Evolutionary conservation across 73 alveolate species (phyloP), one percentile per base, ranked within the genome.

Genomic region (Paramecium caudatum): DNA sequence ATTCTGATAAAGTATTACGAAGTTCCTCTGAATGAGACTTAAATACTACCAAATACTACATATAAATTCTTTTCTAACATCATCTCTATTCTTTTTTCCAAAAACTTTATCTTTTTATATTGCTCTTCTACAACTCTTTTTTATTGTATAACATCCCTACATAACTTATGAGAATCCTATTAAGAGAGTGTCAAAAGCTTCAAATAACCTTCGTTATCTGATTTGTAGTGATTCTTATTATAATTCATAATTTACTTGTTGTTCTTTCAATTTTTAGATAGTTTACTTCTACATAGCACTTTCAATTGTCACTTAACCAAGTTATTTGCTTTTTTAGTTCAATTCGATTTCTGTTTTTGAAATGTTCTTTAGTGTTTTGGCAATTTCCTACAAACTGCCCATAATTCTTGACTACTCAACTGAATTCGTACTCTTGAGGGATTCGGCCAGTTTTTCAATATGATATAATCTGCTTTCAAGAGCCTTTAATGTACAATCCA

Each of bases 1-100:
- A 74, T 74, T 43, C 88, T 74, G 69, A 36, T 8, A 74, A 45
- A 34, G 88, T 74, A 43, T 19, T 41, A 4, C 88, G 17, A 5
- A 74, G 15, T 27, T 74, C 69, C 16, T 74, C 88, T 5, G 43
- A 45, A 4, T 74, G 62, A 12, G 62, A 21, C 47, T 74, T 39
- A 39, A 7, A n/a, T 10, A 5, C 1, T 23, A 16, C 30, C 2
- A 3, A 55, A 27, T 19, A 55, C 12, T 55, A 55, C 80, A 55
- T 55, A 55, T 55, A 74, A 30, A 74, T 74, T 74, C 19, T 43
- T 41, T 25, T 74, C 88, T 10, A 74, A 39, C 65, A 74, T 74
- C 88, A 74, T 74, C 43, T 74, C 88, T 41, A 74, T 74, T 25
- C 88, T 74, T 41, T 74, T 74, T 25, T 74, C 88, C 8, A 74